A percentile compares a stretch with the other conserved stretches of the same genome.
phyloP scores from a whole-genome alignment of 441 rosid species.

The Biscutella laevigata region DNA sequence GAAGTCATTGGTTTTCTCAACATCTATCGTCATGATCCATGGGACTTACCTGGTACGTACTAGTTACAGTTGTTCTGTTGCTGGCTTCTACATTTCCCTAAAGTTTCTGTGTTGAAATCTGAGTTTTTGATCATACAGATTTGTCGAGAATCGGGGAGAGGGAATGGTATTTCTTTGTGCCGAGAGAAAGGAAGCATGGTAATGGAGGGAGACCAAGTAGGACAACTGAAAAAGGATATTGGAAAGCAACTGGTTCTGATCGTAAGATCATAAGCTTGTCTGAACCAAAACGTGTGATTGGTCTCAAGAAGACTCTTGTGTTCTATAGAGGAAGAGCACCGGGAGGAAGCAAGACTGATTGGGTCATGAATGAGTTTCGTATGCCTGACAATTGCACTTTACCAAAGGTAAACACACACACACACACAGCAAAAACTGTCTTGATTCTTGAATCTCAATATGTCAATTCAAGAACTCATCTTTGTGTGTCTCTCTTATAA shows the following conservation, averaged over 20 bases:
- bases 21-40: constrained; percentile 75
- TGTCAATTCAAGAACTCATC: neutral
- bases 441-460: too few relatives aligned
- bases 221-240: constrained; percentile 74
- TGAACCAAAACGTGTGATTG: constrained; percentile 59
- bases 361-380: constrained; percentile 96
- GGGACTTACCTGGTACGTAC: constrained; percentile 65
- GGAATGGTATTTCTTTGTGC: constrained; percentile 95
- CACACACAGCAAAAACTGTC: too few relatives aligned
- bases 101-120: neutral
- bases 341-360: constrained; percentile 71
- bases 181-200: constrained; percentile 85
- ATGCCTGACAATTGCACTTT: constrained; percentile 57
- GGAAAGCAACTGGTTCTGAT: constrained; percentile 98
- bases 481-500: neutral
- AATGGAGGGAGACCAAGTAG: constrained; percentile 81
- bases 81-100: neutral
- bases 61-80: too few relatives aligned
- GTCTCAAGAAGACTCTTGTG: constrained; percentile 83
- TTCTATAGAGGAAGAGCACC: constrained; percentile 92
- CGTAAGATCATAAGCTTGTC: constrained; percentile 61
- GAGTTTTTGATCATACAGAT: constrained; percentile 28
- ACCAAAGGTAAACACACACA: constrained; percentile 45
- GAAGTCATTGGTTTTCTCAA: constrained; percentile 63
- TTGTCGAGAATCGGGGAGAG: constrained; percentile 76